Conservation (phyloP, 116 monocot species). For the Trichopus zeylanicus region DNA sequence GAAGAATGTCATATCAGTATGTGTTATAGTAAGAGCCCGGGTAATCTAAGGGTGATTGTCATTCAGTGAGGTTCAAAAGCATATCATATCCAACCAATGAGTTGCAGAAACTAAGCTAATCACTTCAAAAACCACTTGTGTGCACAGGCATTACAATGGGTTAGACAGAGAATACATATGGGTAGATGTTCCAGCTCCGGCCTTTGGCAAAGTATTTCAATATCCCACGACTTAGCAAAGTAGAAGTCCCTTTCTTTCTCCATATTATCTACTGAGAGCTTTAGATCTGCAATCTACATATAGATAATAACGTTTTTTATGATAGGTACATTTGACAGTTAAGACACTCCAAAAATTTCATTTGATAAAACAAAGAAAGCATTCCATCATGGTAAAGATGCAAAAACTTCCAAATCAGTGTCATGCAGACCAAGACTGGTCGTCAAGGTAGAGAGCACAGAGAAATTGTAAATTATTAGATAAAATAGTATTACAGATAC, state of each 20-base stretch:
- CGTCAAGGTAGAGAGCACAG: too few species aligned
- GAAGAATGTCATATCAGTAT: too few species aligned
- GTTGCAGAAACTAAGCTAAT: not conserved
- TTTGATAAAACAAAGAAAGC: not conserved
- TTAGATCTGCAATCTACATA: constrained; percentile 56
- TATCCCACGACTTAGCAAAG: constrained; percentile 57
- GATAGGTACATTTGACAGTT: not conserved
- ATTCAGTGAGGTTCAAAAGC: too few species aligned
- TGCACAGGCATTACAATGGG: not conserved
- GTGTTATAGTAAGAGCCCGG: too few species aligned
- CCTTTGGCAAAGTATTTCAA: constrained; percentile 79
- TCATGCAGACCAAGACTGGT: too few species aligned
- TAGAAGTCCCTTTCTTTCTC: constrained; percentile 92
- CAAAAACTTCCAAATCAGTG: too few species aligned
- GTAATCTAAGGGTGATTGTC: too few species aligned
- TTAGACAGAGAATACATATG: constrained; percentile 26
- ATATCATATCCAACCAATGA: too few species aligned
- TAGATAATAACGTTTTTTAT: not conserved
- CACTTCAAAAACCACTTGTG: not conserved
- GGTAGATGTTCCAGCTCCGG: constrained; percentile 80
- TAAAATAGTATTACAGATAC: too few species aligned
- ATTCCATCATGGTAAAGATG: too few species aligned
- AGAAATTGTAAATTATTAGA: too few species aligned
- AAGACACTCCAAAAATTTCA: not conserved
- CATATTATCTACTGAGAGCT: constrained; percentile 47